Conservation (phyloP, 1,139 yeast species). For the Yamadazyma sp. region DNA sequence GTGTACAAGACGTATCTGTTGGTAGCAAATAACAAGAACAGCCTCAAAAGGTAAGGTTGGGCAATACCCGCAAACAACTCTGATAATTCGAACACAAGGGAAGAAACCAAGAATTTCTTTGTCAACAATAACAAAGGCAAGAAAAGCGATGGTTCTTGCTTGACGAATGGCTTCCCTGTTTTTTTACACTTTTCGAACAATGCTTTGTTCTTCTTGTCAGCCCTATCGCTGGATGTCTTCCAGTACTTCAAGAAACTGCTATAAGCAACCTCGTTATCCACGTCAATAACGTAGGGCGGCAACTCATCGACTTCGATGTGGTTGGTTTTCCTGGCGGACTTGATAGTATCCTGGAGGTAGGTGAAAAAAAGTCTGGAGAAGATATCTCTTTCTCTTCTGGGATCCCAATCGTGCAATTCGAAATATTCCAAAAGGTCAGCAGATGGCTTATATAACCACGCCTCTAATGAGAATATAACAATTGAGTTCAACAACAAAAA, state of each 20-base stretch:
- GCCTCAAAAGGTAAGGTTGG: constrained; percentile 34
- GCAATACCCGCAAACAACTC: constrained; percentile 23
- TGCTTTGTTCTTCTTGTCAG: constrained; percentile 15
- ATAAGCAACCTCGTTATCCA: constrained; percentile 23
- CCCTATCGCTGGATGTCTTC: constrained; percentile 20
- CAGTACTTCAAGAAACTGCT: constrained; percentile 21
- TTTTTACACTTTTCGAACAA: constrained; percentile 8
- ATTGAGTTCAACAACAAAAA: constrained; percentile 26
- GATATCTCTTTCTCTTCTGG: constrained; percentile 23
- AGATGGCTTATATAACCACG: constrained; percentile 42
- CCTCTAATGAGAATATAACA: constrained; percentile 38
- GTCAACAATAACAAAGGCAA: constrained; percentile 7
- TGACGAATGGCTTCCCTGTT: constrained; percentile 7
- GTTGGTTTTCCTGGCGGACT: constrained; percentile 21
- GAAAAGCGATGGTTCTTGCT: constrained; percentile 27
- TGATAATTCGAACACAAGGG: constrained; percentile 19
- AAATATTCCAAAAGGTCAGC: constrained; percentile 41
- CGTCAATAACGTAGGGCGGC: constrained; percentile 24
- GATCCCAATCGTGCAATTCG: constrained; percentile 33
- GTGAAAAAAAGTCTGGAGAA: constrained; percentile 23
- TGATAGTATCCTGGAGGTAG: constrained; percentile 25
- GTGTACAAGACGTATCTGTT: constrained; percentile 11
- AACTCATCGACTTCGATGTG: constrained; percentile 22
- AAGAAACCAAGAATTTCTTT: constrained; percentile 9
- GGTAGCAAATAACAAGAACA: constrained; percentile 29